phyloP scores from a whole-genome alignment of 2,329 filamentous ascomycete genomes.

The Graphiopsis chlorocephala region DNA sequence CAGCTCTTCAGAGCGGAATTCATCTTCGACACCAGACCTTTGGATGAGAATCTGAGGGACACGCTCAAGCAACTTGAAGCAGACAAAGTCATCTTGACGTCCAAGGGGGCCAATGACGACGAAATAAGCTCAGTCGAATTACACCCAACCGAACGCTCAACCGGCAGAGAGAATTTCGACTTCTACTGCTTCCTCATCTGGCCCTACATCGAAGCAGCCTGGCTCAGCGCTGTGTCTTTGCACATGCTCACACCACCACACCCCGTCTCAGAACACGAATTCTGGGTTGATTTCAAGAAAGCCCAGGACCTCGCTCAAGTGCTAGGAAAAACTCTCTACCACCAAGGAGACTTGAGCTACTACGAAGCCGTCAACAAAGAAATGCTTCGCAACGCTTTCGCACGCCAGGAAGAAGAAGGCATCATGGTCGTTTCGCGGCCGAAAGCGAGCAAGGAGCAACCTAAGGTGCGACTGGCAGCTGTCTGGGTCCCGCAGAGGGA shows the following conservation, averaged over 20 bases:
- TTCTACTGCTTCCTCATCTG: constrained; percentile 99
- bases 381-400: constrained; percentile 89
- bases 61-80: constrained; percentile 74
- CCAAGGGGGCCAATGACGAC: constrained; percentile 47
- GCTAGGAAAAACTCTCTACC: constrained; percentile 94
- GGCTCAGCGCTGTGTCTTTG: constrained; percentile 85
- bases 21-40: constrained; percentile 86
- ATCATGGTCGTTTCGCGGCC: constrained; percentile 73
- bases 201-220: constrained; percentile 94
- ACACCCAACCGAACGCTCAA: constrained; percentile 69
- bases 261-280: constrained; percentile 48
- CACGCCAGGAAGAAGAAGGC: constrained; percentile 83
- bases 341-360: constrained; percentile 94
- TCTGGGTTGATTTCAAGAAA: constrained; percentile 60
- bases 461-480: constrained; percentile 63
- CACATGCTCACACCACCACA: constrained; percentile 71
- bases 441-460: constrained; percentile 60
- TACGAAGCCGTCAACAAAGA: constrained; percentile 99
- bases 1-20: constrained; percentile 95
- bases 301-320: constrained; percentile 68
- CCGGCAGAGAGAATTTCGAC: constrained; percentile 90
- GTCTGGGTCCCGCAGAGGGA: constrained; percentile 61
- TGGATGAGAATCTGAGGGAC: constrained; percentile 74
- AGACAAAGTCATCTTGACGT: constrained; percentile 72
- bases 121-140: constrained; percentile 69